These are phyloP conservation scores for Verticillium nubilum DNA, from an alignment of 2,329 filamentous ascomycete genomes.

Conservation along the genomic window DNA sequence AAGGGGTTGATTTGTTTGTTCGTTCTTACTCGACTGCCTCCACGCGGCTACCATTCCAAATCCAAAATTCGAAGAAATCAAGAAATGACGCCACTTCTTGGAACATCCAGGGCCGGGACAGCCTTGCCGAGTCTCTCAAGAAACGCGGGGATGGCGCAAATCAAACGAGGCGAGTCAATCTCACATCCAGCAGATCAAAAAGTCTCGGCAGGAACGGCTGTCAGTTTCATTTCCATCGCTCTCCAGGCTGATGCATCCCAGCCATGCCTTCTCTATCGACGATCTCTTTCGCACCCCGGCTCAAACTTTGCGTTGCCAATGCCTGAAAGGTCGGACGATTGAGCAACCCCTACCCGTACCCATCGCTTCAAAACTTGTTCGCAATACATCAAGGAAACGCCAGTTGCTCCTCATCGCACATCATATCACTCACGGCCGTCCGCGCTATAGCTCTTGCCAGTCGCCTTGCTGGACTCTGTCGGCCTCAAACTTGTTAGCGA, in stretches of 20 bases:
- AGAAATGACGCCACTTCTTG: not conserved
- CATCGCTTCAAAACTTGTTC: not conserved
- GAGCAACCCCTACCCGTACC: not conserved
- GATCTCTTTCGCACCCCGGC: not conserved
- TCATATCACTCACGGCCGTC: not conserved
- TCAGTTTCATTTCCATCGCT: not conserved
- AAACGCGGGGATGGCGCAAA: not conserved
- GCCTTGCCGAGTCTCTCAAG: not conserved
- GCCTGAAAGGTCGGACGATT: not conserved
- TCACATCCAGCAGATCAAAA: not conserved
- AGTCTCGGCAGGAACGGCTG: not conserved
- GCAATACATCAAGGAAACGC: not conserved
- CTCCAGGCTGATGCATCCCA: not conserved
- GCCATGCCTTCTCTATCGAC: not conserved
- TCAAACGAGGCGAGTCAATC: not conserved
- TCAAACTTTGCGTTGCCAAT: not conserved
- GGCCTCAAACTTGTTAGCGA: slow-evolving; percentile 34
- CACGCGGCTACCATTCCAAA: not conserved
- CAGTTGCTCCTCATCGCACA: not conserved
- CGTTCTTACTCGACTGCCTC: not conserved
- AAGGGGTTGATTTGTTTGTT: not conserved
- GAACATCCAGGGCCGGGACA: not conserved
- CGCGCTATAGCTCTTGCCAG: not conserved
- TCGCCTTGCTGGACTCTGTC: not conserved
- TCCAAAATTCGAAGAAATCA: not conserved